phyloP scores from a whole-genome alignment of 352 stramenopile genomes.

The Globisporangium canariense region DNA sequence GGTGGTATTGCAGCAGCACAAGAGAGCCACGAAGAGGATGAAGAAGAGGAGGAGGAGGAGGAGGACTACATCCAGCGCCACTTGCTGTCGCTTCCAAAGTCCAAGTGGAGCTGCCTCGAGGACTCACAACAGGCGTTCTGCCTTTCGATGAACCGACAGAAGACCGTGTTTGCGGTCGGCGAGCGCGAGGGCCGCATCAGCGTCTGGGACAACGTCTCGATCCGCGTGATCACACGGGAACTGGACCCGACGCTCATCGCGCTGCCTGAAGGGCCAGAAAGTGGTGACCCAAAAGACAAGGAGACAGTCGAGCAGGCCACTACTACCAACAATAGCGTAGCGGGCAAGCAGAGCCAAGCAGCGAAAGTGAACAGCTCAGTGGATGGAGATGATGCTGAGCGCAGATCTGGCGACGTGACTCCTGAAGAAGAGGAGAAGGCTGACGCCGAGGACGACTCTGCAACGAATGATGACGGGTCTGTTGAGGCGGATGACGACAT shows the following conservation, averaged over 20 bases:
- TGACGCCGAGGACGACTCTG: conserved; percentile 22
- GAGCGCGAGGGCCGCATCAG: conserved; percentile 78
- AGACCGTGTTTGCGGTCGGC: conserved; percentile 69
- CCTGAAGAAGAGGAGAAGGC: conserved; percentile 13
- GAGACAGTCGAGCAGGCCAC: not conserved
- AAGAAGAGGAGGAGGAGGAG: conserved; percentile 33
- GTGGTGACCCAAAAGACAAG: not conserved
- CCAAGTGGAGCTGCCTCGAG: conserved; percentile 59
- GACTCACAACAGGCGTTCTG: conserved; percentile 77
- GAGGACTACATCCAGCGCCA: conserved; percentile 59
- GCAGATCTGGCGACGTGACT: not conserved
- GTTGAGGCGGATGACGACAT: conserved; percentile 25
- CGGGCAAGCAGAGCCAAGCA: conserved; percentile 1
- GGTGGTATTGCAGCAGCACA: not conserved
- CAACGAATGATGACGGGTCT: conserved; percentile 27
- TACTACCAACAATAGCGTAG: not conserved
- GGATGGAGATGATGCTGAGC: not conserved
- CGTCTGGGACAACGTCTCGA: conserved; percentile 80
- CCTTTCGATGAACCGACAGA: conserved; percentile 54
- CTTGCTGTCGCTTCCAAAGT: conserved; percentile 45
- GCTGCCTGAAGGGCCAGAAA: conserved; percentile 25
- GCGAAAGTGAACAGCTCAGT: not conserved
- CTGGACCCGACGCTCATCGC: conserved; percentile 66
- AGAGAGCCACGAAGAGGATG: conserved; percentile 1
- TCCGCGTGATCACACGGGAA: conserved; percentile 75